phyloP scores from a whole-genome alignment of 2,329 filamentous ascomycete genomes.

The Penicillium sp. region DNA sequence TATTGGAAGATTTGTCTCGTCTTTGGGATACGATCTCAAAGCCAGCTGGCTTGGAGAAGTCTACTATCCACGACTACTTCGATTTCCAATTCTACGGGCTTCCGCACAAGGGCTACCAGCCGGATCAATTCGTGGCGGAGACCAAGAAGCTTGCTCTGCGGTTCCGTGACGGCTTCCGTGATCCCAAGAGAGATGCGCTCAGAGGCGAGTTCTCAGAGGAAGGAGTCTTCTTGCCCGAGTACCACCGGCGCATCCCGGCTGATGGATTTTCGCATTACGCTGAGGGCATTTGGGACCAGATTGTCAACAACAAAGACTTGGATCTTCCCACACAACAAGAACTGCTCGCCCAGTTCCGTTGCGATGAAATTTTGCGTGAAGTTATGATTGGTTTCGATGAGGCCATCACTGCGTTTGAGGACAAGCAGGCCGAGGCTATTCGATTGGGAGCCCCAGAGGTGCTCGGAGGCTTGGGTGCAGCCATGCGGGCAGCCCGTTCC shows the following conservation, averaged over 20 bases:
- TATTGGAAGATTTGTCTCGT: constrained; percentile 85
- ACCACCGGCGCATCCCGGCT: constrained; percentile 91
- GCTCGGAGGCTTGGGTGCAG: constrained; percentile 70
- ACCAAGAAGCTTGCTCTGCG: constrained; percentile 76
- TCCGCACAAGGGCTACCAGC: constrained; percentile 94
- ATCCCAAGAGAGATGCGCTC: constrained; percentile 61
- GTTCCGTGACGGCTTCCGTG: constrained; percentile 78
- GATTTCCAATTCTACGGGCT: constrained; percentile 96
- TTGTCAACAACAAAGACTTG: constrained; percentile 97
- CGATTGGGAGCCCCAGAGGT: constrained; percentile 72
- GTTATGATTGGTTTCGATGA: constrained; percentile 82
- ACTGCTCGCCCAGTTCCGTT: constrained; percentile 92
- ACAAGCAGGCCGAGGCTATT: constrained; percentile 74
- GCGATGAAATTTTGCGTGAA: constrained; percentile 92
- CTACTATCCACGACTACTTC: constrained; percentile 94
- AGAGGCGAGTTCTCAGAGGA: constrained; percentile 72
- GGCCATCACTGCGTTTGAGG: constrained; percentile 79
- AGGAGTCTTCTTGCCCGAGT: constrained; percentile 86
- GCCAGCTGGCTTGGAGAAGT: constrained; percentile 81
- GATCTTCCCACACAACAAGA: constrained; percentile 97
- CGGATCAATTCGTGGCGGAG: constrained; percentile 82
- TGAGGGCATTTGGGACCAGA: constrained; percentile 95
- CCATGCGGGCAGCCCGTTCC: constrained; percentile 69
- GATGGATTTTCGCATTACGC: constrained; percentile 96
- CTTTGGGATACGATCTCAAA: constrained; percentile 95